phyloP scores from a whole-genome alignment of 495 filamentous ascomycete genomes.

The Lophium mytilinum region DNA sequence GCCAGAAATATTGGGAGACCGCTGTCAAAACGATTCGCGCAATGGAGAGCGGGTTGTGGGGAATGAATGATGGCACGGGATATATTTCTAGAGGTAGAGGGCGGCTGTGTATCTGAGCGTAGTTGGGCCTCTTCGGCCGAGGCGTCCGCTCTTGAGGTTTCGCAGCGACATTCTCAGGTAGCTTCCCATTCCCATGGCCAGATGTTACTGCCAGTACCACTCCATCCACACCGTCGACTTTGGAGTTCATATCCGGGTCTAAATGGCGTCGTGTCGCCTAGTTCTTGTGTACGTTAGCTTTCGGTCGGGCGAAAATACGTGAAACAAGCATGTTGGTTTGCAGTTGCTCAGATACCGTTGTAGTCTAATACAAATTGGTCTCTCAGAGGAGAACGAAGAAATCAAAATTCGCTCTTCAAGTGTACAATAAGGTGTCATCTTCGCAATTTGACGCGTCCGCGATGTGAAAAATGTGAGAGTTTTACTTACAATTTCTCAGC shows the following conservation, averaged over 20 bases:
- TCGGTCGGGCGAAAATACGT: too few species aligned
- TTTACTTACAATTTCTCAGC: neutral
- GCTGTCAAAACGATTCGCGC: slow-evolving; percentile 69
- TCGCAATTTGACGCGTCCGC: slow-evolving; percentile 2
- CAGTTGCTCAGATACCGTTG: slow-evolving; percentile 94
- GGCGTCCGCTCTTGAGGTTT: neutral
- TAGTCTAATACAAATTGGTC: slow-evolving; percentile 63
- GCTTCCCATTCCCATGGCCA: neutral
- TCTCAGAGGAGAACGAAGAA: slow-evolving; percentile 69
- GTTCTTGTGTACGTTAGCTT: too few species aligned
- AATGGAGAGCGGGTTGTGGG: slow-evolving; percentile 84
- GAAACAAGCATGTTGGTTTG: too few species aligned
- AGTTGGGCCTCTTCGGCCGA: slow-evolving; percentile 45
- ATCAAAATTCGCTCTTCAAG: slow-evolving; percentile 61
- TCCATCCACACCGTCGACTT: neutral
- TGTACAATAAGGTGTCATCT: slow-evolving; percentile 54
- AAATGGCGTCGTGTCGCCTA: neutral
- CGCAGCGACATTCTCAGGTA: neutral
- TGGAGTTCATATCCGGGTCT: neutral
- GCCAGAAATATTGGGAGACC: slow-evolving; percentile 58
- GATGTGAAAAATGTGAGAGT: neutral
- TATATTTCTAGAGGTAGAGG: slow-evolving; percentile 71
- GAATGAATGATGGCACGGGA: slow-evolving; percentile 78
- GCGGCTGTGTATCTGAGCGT: slow-evolving; percentile 62
- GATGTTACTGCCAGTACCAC: neutral